These are phyloP conservation scores for Trichoderma gracile DNA, from an alignment of 2,329 filamentous ascomycete species.

Conservation along the genomic window DNA sequence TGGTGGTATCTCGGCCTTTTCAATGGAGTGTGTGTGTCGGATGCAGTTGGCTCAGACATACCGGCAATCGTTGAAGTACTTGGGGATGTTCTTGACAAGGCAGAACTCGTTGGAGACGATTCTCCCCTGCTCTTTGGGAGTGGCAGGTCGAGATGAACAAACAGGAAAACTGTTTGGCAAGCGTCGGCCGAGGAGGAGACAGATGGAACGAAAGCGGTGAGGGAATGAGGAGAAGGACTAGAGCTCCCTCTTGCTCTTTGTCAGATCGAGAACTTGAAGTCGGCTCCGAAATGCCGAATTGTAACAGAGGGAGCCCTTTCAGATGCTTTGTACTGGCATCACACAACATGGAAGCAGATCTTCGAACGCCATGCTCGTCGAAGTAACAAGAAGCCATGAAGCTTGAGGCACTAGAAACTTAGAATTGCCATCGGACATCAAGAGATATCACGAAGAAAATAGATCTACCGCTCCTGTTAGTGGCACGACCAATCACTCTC, in stretches of 20 bases:
- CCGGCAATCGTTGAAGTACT: constrained; percentile 6
- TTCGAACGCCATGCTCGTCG: not conserved
- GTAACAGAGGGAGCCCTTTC: no score
- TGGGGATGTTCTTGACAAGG: not conserved
- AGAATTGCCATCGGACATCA: not conserved
- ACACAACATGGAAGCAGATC: not conserved
- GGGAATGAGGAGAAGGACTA: not conserved
- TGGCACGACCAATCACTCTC: not conserved
- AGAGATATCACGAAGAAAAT: not conserved
- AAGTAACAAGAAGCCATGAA: not conserved
- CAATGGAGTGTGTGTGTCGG: constrained; percentile 11
- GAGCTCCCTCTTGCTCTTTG: not conserved
- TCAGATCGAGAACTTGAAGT: not conserved
- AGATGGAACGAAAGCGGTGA: constrained; percentile 2
- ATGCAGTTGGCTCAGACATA: constrained; percentile 17
- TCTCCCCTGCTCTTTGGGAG: not conserved
- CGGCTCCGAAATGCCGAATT: not conserved
- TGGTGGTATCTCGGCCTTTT: constrained; percentile 12
- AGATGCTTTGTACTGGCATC: no score
- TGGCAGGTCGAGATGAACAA: constrained; percentile 1
- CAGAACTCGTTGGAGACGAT: constrained; percentile 1
- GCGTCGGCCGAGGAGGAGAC: not conserved
- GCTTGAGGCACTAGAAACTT: no score
- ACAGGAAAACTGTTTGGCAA: not conserved
- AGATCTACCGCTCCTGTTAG: not conserved